phyloP scores from a whole-genome alignment of 2,329 filamentous ascomycete genomes.

The Diaporthe longicolla region DNA sequence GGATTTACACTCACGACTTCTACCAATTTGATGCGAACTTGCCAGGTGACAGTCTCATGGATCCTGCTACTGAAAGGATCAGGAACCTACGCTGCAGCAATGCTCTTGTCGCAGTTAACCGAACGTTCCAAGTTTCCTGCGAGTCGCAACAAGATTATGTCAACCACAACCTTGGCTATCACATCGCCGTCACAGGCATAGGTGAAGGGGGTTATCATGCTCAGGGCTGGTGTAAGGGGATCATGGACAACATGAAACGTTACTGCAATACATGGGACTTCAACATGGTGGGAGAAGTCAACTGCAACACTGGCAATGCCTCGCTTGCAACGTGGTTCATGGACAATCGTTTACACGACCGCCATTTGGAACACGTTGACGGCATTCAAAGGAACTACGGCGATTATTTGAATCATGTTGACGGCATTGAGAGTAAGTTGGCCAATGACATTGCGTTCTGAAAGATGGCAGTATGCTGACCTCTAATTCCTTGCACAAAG shows the following conservation, averaged over 20 bases:
- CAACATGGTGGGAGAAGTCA: not conserved
- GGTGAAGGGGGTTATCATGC: not conserved
- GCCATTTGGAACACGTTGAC: too few relatives aligned
- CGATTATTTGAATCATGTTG: not conserved
- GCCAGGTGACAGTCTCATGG: too few relatives aligned
- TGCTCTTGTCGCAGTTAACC: not conserved
- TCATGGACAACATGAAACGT: not conserved
- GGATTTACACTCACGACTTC: not conserved
- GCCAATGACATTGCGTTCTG: not conserved
- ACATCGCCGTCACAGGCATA: constrained; percentile 15
- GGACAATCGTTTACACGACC: not conserved
- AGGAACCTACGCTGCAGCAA: not conserved
- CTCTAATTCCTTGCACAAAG: not conserved
- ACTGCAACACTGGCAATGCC: not conserved
- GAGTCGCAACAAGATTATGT: not conserved
- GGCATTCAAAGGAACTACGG: not conserved
- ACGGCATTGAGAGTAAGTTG: constrained; percentile 11
- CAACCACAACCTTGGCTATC: not conserved
- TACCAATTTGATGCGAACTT: not conserved
- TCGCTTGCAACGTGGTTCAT: not conserved
- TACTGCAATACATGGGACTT: not conserved
- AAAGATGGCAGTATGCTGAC: not conserved
- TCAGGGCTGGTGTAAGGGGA: not conserved
- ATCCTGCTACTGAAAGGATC: not conserved
- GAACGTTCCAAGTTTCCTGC: not conserved